Evolutionary conservation across 495 filamentous ascomycete species (phyloP), one percentile per base, ranked within the genome.

Genomic region (Penicillium psychrofluorescens): DNA sequence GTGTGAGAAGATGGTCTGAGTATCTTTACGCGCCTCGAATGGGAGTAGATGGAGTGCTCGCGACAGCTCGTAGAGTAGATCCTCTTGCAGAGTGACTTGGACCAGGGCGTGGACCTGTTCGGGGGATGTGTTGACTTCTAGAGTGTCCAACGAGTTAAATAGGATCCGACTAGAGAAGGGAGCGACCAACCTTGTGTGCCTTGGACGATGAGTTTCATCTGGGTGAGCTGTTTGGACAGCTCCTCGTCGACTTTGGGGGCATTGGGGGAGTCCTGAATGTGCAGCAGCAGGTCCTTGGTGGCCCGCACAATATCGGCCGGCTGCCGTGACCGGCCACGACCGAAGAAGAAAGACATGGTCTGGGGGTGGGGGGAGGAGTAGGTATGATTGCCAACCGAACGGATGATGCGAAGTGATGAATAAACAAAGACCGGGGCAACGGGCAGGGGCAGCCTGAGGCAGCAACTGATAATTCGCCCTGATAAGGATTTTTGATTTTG

Each of bases 21-120:
- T 82, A 56, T 95, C 88, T 67, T 94, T 95, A 55, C 86, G 80
- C 22, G 88, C 84, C 70, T 99, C 94, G 72, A 99, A 99, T 6
- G 91, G 86, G 6, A 97, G 79, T 27, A 82, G 74, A 62, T 85
- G 78, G 38, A 99, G 82, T 58, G 81, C 79, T 36, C 77, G 74
- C 27, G 90, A 85, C 32, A 99, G 81, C 29, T 85, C 70, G 53
- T 84, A 86, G 31, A 97, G 78, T 15, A 99, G 70, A 61, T 96
- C 88, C 67, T 95, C 88, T 53, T 89, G 77, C 50, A 95, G 82
- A 32, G 95, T 79, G 40, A 83, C 77, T 34, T 77, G 81, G 36
- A 95, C 79, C 13, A 97, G 75, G 43, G 84, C 76, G 54, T 85
- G 78, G 46, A 94, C 84, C 58, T 91, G 85, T 38, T 96, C 90